Evolutionary conservation across 768 basidiomycete species (phyloP), one percentile per base, ranked within the genome.

Genomic region (Xerocomus brunneocitrinus): DNA sequence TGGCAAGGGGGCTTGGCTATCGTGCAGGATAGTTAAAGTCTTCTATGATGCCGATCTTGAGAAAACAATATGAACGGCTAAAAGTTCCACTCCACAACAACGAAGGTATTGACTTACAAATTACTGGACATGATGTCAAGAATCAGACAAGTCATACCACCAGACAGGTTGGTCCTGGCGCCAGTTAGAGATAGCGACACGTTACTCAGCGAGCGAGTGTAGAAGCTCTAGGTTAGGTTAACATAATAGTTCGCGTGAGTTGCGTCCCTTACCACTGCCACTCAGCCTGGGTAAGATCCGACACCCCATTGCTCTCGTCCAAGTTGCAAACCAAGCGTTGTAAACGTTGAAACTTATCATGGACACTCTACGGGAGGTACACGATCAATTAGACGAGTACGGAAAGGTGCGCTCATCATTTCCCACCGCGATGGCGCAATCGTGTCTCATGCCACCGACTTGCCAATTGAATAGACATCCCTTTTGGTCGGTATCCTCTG

Each of bases 381-480:
- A 63, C 25, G 34, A 27, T 36, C 59, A 58, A 6, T 41, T 68
- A 45, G 59, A 70, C 16, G 58, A 54, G 6, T 56, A 36, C 43
- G 46, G 47, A 34, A 51, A 64, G 64, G 67, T 68, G 38, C 49
- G 57, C 25, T 22, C 27, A 19, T 56, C 50, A 34, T 53, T 49
- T 52, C 30, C 40, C 43, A 42, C 25, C 22, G 28, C 56, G 59
- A 68, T 68, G 54, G 69, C 69, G 68, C 67, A 61, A 68, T 68
- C 62, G 46, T 68, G 58, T 66, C 68, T 68, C 67, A 70, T 64
- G 50, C 28, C 28, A 28, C 28, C 28, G 8, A 28, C 28, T 28
- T 28, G 28, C 52, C n/a, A n/a, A 19, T 24, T 22, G 31, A 19
- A 27, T 47, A 59, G 63, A 8, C 49, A 34, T 52, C 62, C 28